These are phyloP conservation scores for Camelina hispida DNA, from an alignment of 345 rosid genomes.

Conservation along the genomic window DNA sequence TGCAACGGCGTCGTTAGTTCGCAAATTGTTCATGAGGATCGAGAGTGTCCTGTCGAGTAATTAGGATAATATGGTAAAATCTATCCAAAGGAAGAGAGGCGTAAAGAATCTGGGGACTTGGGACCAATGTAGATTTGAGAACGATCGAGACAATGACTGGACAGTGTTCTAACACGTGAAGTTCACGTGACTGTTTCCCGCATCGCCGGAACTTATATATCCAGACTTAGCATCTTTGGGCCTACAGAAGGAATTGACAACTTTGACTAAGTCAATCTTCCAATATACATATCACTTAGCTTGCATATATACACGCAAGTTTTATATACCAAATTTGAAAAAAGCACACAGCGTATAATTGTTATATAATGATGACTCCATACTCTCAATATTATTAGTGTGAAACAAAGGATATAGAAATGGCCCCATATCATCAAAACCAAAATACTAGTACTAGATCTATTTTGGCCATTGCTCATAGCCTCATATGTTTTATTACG, in stretches of 20 bases:
- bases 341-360: conserved; percentile 6
- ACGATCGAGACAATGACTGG: conserved; percentile 33
- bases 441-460: background rate
- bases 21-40: background rate
- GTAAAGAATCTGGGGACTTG: conserved; percentile 33
- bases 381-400: background rate
- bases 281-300: background rate
- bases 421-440: background rate
- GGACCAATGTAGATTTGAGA: conserved; percentile 25
- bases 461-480: background rate
- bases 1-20: background rate
- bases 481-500: background rate
- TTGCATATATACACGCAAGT: conserved; percentile 5
- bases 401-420: background rate
- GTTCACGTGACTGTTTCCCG: conserved; percentile 45
- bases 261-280: conserved; percentile 27
- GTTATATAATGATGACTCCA: background rate
- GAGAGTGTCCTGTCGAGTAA: conserved; percentile 15
- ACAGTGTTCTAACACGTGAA: conserved; percentile 38
- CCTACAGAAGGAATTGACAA: conserved; percentile 16
- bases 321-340: conserved; percentile 20
- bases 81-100: background rate
- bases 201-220: conserved; percentile 40
- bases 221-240: conserved; percentile 20
- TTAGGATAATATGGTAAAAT: conserved; percentile 16